phyloP scores from a whole-genome alignment of 306 rosid species.

The Mimosa pudica region DNA sequence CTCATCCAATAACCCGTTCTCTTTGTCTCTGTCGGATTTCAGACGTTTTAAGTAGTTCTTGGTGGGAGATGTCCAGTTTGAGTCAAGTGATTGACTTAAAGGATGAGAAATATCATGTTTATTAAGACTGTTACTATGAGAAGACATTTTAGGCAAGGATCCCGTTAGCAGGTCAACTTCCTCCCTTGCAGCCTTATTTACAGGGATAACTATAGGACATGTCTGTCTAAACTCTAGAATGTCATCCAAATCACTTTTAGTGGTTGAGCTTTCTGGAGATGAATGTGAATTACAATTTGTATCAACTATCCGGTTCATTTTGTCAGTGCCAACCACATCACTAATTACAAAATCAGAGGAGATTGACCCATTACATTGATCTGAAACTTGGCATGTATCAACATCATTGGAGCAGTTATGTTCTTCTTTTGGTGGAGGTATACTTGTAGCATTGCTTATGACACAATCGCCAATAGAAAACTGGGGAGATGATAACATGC shows the following conservation, averaged over 20 bases:
- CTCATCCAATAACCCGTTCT: constrained; percentile 42
- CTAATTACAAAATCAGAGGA: constrained; percentile 35
- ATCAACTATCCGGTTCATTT: constrained; percentile 34
- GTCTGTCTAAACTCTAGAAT: constrained; percentile 36
- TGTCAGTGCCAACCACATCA: constrained; percentile 39
- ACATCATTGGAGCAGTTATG: constrained; percentile 56
- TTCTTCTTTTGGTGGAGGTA: constrained; percentile 52
- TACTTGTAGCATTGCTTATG: constrained; percentile 36
- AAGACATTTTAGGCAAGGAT: constrained; percentile 69
- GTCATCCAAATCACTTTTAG: constrained; percentile 32
- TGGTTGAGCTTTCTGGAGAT: constrained; percentile 33
- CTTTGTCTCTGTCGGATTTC: constrained; percentile 42
- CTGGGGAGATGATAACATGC: constrained; percentile 43
- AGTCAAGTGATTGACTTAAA: constrained; percentile 71
- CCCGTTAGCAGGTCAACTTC: constrained; percentile 47
- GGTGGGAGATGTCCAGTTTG: constrained; percentile 42
- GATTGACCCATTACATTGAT: constrained; percentile 42
- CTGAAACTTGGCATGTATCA: constrained; percentile 47
- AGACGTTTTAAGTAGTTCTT: constrained; percentile 42
- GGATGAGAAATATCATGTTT: constrained; percentile 39
- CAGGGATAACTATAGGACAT: constrained; percentile 59
- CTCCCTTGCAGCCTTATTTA: constrained; percentile 38
- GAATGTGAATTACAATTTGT: constrained; percentile 33
- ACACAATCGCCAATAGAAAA: constrained; percentile 38
- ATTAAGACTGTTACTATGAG: constrained; percentile 35